Conservation (phyloP, 2,329 filamentous ascomycete species). For the Leptographium galeiforme region DNA sequence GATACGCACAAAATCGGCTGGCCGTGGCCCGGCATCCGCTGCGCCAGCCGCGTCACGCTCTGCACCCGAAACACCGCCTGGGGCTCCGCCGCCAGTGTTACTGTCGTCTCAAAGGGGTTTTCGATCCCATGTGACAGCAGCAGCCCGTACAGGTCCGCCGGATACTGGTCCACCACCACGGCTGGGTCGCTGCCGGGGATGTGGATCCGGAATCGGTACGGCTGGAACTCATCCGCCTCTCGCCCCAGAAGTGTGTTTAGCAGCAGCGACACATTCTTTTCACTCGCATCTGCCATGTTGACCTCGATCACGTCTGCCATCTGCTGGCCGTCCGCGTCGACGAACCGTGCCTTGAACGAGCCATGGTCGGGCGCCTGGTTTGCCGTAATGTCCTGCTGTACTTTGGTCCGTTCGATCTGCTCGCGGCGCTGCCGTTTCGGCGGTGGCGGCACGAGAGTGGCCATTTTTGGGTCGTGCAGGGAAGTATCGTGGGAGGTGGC, state of each 20-base stretch:
- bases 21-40: conserved; percentile 79
- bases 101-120: conserved; percentile 39
- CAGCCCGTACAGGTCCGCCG: conserved; percentile 38
- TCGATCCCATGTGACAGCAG: conserved; percentile 42
- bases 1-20: conserved; percentile 77
- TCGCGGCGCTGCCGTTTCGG: conserved; percentile 72
- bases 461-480: conserved; percentile 13
- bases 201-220: conserved; percentile 48
- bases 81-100: conserved; percentile 50
- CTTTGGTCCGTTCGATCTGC: conserved; percentile 53
- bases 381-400: conserved; percentile 62
- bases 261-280: conserved; percentile 79
- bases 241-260: conserved; percentile 69
- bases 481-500: not conserved
- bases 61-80: conserved; percentile 92
- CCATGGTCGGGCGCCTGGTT: conserved; percentile 57
- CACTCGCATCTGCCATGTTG: conserved; percentile 69
- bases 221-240: conserved; percentile 46
- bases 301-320: conserved; percentile 58
- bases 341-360: conserved; percentile 74
- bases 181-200: conserved; percentile 33
- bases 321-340: conserved; percentile 66
- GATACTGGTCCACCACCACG: conserved; percentile 41
- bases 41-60: conserved; percentile 78
- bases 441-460: conserved; percentile 21